Evolutionary conservation across 2,329 filamentous ascomycete genomes (phyloP), one percentile per base, ranked within the genome.

Genomic region (Botrytis pseudocinerea): DNA sequence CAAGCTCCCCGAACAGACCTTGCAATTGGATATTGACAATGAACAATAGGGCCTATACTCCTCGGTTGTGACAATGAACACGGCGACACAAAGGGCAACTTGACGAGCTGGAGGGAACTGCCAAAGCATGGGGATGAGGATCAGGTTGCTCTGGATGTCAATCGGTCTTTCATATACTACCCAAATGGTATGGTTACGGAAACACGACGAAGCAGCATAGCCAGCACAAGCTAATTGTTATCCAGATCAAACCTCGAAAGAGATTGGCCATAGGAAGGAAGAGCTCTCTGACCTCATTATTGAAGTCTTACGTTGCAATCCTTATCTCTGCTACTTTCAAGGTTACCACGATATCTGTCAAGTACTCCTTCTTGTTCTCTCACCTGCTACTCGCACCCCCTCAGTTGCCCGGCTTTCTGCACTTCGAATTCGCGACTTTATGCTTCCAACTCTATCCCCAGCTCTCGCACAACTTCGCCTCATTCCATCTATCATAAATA

Each of bases 341-440:
- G 96, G 96, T 81, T 99, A 97, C 82, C 96, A 99, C 83, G 96
- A 99, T 84, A 98, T 99, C 79, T 96, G 93, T 78, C 97, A 99
- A 83, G 96, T 99, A 38, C 87, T 99, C 74, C 88, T 98, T 59
- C 88, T 99, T 22, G 95, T 98, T 18, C 86, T 99, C 6, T 91
- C 91, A 0, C 84, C 89, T 16, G 80, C 85, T 35, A 81, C 85
- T 71, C 91, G 93, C 25, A 85, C 87, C 28, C 82, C 85, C 10
- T 89, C 91, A 25, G 89, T 97, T 46, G 87, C 92, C 48, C 92
- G 93, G n/a, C 89, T 99, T 73, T 97, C 95, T 4, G 86, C 95
- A 46, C 88, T 98, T 62, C 92, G 94, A 70, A 98, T 99, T 80
- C 90, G 96, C 75, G 96, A 99, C 83, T 99, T 98, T 82, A 98